Evolutionary conservation across 2,329 filamentous ascomycete species (phyloP).

Genomic region (Niveomyces coronatus): DNA sequence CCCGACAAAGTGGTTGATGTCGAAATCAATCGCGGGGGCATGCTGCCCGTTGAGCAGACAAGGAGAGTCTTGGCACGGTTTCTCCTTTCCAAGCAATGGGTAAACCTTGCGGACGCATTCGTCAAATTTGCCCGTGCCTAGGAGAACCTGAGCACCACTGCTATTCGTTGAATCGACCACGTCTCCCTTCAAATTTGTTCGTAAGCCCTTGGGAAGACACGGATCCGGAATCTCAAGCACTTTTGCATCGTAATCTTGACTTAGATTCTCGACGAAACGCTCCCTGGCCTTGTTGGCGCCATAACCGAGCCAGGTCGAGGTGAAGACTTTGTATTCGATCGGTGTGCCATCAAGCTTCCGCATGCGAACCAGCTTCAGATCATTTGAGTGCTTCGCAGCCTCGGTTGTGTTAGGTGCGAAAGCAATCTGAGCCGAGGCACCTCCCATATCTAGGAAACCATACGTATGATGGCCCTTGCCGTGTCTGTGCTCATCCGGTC

Average conservation of each 20-base stretch:
- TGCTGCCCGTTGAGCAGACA: constrained; percentile 88
- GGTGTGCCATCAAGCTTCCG: constrained; percentile 70
- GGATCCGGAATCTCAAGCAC: constrained; percentile 73
- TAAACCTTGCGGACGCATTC: constrained; percentile 76
- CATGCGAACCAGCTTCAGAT: constrained; percentile 77
- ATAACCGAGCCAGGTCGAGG: constrained; percentile 93
- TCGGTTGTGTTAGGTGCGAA: constrained; percentile 94
- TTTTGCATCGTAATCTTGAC: constrained; percentile 50
- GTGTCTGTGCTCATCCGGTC: constrained; percentile 62
- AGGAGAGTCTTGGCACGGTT: constrained; percentile 69
- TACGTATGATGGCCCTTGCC: constrained; percentile 89
- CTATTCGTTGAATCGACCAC: constrained; percentile 26
- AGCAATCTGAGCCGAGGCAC: constrained; percentile 93
- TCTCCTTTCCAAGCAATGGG: constrained; percentile 82
- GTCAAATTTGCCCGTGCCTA: constrained; percentile 80
- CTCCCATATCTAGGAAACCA: constrained; percentile 97
- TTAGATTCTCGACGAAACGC: constrained; percentile 70
- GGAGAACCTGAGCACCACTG: constrained; percentile 40
- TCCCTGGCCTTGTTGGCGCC: constrained; percentile 89
- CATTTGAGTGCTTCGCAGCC: constrained; percentile 76
- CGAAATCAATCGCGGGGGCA: constrained; percentile 91
- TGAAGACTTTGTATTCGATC: constrained; percentile 81
- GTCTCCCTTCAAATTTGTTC: constrained; percentile 62
- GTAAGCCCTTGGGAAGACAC: constrained; percentile 72
- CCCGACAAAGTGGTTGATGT: constrained; percentile 94